Evolutionary conservation across 2,329 filamentous ascomycete genomes (phyloP), one percentile per base, ranked within the genome.

Genomic region (Gaeumannomyces tritici): DNA sequence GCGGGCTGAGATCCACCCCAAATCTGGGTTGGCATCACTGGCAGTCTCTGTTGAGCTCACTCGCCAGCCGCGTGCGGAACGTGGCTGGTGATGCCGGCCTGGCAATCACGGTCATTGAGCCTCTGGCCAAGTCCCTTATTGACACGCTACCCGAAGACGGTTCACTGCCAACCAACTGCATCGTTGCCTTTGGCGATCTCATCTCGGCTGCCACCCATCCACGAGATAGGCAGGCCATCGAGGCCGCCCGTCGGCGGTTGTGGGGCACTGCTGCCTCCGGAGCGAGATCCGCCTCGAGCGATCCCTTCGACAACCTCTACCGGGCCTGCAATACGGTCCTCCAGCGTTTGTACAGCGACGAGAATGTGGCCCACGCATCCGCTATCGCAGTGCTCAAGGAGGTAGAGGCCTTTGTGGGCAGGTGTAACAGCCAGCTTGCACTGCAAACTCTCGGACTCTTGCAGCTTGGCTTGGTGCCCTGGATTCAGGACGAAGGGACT

Each of bases 281-380:
- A 1, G 69, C 74, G 3, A 76, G 77, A 61, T 73, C 73, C 1
- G 66, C 76, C 54, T 76, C 76, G 6, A 82, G 78, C 64, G 83
- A 92, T 68, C 84, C 88, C 0, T 90, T 88, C 66, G 82, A 87
- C 61, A 77, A 84, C 61, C 73, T 96, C 0, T 89, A 92, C 69
- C 80, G 79, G 56, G 79, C 88, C 18, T 74, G 85, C 57, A 79
- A 78, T 62, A 72, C 76, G 18, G 75, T 83, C 0, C 75, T 93
- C 56, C 72, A 74, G 12, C 73, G 73, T 4, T 74, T 82, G 0
- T 96, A 78, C 69, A 68, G 73, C 11, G 68, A 76, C 12, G 65
- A 73, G 0, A 71, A 74, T 2, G 73, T 80, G n/a, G 67, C 74
- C 4, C 71, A 74, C 9, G 68, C 71, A 1, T 70, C 73, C 4